Evolutionary conservation across 164 flowering plant species (phyloP).

Genomic region (Magnolia changhungtana): DNA sequence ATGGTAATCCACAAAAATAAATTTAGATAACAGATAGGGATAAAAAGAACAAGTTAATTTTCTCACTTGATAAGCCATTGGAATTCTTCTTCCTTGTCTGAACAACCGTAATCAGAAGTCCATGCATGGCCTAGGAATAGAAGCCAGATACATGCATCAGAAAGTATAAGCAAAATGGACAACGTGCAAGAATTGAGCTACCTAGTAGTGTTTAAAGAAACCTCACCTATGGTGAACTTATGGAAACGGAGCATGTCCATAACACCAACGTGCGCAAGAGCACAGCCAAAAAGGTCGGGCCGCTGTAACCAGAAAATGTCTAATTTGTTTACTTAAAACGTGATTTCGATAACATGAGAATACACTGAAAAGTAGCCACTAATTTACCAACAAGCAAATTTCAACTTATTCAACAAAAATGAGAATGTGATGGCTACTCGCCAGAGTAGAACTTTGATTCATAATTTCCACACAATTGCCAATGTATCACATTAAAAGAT

Average conservation of each 20-base stretch:
- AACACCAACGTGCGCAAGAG: conserved; percentile 98
- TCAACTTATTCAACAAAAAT: neutral
- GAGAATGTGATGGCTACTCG: neutral
- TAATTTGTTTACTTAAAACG: neutral
- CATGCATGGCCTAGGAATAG: conserved; percentile 87
- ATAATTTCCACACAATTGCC: neutral
- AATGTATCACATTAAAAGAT: no score
- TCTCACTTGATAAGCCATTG: conserved; percentile 87
- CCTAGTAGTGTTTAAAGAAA: neutral
- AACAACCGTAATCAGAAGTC: conserved; percentile 96
- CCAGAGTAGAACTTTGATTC: neutral
- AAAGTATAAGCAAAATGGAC: neutral
- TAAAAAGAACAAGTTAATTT: neutral
- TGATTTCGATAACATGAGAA: neutral
- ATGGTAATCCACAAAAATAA: neutral
- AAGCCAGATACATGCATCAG: conserved; percentile 2
- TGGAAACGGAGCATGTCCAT: conserved; percentile 99
- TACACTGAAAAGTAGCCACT: neutral
- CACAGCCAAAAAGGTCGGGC: conserved; percentile 99
- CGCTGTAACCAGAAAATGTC: conserved; percentile 47
- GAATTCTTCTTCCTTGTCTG: conserved; percentile 91
- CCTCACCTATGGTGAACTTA: conserved; percentile 91
- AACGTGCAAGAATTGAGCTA: neutral
- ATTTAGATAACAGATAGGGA: neutral
- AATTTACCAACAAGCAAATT: neutral